Base-by-base conservation (phyloP, 768 basidiomycete species). In the Coprinopsis marcescibilis region DNA sequence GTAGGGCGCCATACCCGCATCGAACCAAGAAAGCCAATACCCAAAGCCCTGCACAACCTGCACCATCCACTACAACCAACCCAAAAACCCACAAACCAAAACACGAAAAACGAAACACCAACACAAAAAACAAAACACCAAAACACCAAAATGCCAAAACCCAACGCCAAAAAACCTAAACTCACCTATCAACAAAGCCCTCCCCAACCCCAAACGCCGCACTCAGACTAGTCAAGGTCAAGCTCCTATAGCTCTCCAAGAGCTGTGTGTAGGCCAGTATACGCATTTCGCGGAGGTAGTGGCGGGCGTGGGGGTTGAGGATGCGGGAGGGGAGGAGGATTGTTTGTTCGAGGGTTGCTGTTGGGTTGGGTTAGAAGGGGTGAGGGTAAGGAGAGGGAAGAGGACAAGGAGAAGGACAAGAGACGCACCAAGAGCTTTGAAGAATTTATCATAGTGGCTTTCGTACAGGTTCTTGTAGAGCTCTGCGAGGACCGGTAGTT, bases 221-320 rank as follows among this genome's bases (percentile, higher is more conserved):
- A 40, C 81, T 78, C 52, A 98, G 76, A 56, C 87, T 89, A 43
- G 92, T 85, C 17, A 99, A 70, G 1, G 95, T 97, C 35, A 98
- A 73, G 46, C 84, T 88, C 29, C 85, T 77, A 62, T 98, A 99
- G 10, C 79, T 83, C 62, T 97, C 90, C n/a, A 99, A 72, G 4
- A 97, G 73, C 58, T 98, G 95, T 21, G 75, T 68, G 66, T 96
- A 98, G 1, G 94, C 93, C 15, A 87, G 80, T 53, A 98, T 92
- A 26, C 96, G 83, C 89, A 97, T 92, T 65, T 97, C 95, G 48
- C 95, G 85, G 24, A 93, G n/a, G n/a, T n/a, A 97, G 70, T 74
- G 95, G 6, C 89, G 80, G 0, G 90, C 76, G 62, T 99, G 96
- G 0, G 85, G 87, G 1, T 83, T 76, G 38, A 98, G 78, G 49